Conservation (phyloP, 805 yeast species). For the Nakazawaea siamensis region DNA sequence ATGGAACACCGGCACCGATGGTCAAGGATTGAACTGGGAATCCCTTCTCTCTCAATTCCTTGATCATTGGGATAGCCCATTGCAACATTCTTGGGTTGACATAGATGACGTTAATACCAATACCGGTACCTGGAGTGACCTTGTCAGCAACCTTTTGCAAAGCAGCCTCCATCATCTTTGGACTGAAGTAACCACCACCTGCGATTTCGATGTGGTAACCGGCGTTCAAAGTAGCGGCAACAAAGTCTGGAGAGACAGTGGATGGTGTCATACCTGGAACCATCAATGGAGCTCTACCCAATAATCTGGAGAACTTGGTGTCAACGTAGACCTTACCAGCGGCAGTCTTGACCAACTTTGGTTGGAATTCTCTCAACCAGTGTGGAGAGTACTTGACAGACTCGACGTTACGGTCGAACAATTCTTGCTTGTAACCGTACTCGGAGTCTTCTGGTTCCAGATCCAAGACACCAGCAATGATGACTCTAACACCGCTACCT, state of each 20-base stretch:
- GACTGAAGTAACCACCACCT: conserved; percentile 95
- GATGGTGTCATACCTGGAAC: conserved; percentile 99
- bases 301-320: conserved; percentile 85
- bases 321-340: conserved; percentile 77
- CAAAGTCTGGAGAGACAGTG: conserved; percentile 90
- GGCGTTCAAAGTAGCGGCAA: conserved; percentile 88
- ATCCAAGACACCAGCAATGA: conserved; percentile 88
- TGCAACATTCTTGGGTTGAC: conserved; percentile 97
- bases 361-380: conserved; percentile 87
- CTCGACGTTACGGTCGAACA: conserved; percentile 62
- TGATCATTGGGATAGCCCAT: conserved; percentile 97
- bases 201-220: conserved; percentile 98
- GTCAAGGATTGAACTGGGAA: conserved; percentile 94
- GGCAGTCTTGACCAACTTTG: conserved; percentile 70
- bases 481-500: conserved; percentile 94
- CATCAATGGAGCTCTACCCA: conserved; percentile 94
- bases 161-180: conserved; percentile 65
- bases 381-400: conserved; percentile 77
- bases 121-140: conserved; percentile 79
- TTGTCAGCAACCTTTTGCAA: conserved; percentile 61
- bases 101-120: conserved; percentile 87
- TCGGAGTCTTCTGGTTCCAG: conserved; percentile 63
- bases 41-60: conserved; percentile 80
- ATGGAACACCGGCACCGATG: conserved; percentile 99
- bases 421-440: conserved; percentile 91